Conservation (phyloP, 2,329 filamentous ascomycete genomes). For the Diaporthe eres region DNA sequence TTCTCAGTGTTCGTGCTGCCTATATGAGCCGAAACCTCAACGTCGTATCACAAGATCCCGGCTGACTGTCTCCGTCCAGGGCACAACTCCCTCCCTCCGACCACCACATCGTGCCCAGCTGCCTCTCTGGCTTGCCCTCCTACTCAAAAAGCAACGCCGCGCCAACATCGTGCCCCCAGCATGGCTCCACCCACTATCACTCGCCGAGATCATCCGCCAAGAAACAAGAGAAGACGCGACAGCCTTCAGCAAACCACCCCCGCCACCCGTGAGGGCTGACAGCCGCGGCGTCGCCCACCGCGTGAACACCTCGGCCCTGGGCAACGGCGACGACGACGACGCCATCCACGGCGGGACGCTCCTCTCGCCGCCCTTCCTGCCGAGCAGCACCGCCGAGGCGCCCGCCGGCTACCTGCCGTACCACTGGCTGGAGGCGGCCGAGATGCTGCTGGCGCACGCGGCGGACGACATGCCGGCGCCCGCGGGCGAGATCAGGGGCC, state of each 20-base stretch:
- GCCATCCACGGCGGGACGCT: constrained; percentile 46
- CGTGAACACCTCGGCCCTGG: constrained; percentile 45
- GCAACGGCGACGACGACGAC: constrained; percentile 50
- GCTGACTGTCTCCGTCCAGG: constrained; percentile 64
- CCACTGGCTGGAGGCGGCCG: constrained; percentile 94
- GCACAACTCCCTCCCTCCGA: constrained; percentile 79
- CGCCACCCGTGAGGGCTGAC: constrained; percentile 69
- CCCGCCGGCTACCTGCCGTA: constrained; percentile 84
- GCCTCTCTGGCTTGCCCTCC: constrained; percentile 93
- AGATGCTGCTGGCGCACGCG: constrained; percentile 88
- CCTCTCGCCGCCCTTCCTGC: constrained; percentile 82
- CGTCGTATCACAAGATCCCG: constrained; percentile 38
- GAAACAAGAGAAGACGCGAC: constrained; percentile 81
- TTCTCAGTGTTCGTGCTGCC: constrained; percentile 81
- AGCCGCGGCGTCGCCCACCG: constrained; percentile 58
- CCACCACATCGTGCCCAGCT: constrained; percentile 85
- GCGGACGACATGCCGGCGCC: constrained; percentile 82
- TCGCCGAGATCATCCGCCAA: constrained; percentile 82
- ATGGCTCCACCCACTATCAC: constrained; percentile 85
- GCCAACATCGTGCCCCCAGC: constrained; percentile 93
- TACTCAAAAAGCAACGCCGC: constrained; percentile 93
- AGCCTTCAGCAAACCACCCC: constrained; percentile 84
- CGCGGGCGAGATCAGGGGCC: constrained; percentile 79
- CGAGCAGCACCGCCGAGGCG: constrained; percentile 78
- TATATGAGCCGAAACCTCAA: background rate